These are phyloP conservation scores for Tanozyma kutaoensis DNA, from an alignment of 805 yeast species.

Conservation along the genomic window DNA sequence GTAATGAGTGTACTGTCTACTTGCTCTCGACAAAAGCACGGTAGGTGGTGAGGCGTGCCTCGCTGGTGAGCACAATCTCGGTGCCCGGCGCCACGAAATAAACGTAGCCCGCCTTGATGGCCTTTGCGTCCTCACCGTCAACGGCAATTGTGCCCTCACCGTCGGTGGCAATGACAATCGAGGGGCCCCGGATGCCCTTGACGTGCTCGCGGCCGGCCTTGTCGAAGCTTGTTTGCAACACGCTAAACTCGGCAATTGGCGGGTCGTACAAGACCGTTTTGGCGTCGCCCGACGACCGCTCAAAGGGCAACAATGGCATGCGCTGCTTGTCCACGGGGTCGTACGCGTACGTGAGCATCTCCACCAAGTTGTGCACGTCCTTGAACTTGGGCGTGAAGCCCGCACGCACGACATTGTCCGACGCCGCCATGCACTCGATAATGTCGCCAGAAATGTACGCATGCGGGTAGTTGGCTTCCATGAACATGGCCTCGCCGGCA, in stretches of 20 bases:
- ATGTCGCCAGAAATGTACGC: conserved; percentile 96
- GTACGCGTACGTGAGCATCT: conserved; percentile 80
- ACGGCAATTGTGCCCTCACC: conserved; percentile 56
- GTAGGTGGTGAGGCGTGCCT: conserved; percentile 55
- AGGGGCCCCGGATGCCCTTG: conserved; percentile 46
- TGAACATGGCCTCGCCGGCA: conserved; percentile 92
- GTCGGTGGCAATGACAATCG: conserved; percentile 70
- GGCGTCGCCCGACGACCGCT: conserved; percentile 56
- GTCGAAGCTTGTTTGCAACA: conserved; percentile 65
- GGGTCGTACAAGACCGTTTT: conserved; percentile 70
- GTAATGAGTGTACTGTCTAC: too few relatives aligned
- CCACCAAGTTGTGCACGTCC: conserved; percentile 82
- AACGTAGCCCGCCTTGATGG: conserved; percentile 61
- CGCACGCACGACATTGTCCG: conserved; percentile 95
- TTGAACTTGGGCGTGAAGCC: conserved; percentile 99
- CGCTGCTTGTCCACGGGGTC: conserved; percentile 89
- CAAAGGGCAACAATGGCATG: conserved; percentile 53
- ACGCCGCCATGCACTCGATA: conserved; percentile 99
- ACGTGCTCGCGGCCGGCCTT: conserved; percentile 35
- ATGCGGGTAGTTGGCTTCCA: conserved; percentile 95
- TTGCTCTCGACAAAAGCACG: conserved; percentile 89
- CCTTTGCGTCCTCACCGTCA: conserved; percentile 20
- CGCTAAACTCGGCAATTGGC: conserved; percentile 93
- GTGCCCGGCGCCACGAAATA: conserved; percentile 75
- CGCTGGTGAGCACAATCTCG: conserved; percentile 46